A percentile compares a stretch with the other conserved stretches of the same genome.
These are phyloP conservation scores for Fulvia fulva DNA, from an alignment of 2,329 filamentous ascomycete genomes.

Conservation along the genomic window DNA sequence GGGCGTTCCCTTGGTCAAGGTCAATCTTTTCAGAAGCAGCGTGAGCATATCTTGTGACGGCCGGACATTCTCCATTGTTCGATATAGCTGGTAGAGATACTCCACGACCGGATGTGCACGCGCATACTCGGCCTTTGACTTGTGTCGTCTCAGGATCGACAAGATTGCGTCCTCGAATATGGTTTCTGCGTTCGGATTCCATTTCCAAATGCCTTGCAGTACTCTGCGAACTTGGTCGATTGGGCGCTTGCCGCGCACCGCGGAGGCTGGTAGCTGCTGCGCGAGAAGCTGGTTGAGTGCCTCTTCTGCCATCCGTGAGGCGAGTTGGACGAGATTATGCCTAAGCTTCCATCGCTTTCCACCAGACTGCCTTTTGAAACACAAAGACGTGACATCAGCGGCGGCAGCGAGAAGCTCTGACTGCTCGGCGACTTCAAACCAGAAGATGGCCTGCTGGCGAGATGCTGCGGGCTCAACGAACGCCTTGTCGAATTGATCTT, in stretches of 20 bases:
- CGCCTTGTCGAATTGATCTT: slow-evolving; percentile 12
- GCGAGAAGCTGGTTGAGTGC: not conserved
- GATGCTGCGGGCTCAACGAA: not conserved
- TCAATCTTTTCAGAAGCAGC: slow-evolving; percentile 12
- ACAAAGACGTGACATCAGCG: slow-evolving; percentile 5
- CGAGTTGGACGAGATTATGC: not conserved
- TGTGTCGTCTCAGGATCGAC: not conserved
- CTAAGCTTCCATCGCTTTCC: not conserved
- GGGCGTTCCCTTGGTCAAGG: too few species aligned
- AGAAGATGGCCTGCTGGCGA: slow-evolving; percentile 19
- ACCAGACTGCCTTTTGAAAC: not conserved
- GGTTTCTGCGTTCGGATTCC: not conserved
- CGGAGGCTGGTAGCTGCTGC: not conserved
- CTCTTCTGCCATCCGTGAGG: slow-evolving; percentile 2
- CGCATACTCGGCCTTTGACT: not conserved
- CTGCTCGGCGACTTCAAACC: slow-evolving; percentile 20
- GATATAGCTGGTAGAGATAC: slow-evolving; percentile 13
- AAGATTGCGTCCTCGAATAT: slow-evolving; percentile 1
- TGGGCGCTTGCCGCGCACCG: not conserved
- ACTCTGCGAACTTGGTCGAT: not conserved
- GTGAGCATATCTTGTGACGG: slow-evolving; percentile 12
- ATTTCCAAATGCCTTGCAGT: not conserved
- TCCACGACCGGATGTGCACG: not conserved
- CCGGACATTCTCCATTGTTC: not conserved
- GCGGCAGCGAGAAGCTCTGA: slow-evolving; percentile 19